These are phyloP conservation scores for Ophiostoma sp. DNA, from an alignment of 2,329 filamentous ascomycete species.

Conservation along the genomic window DNA sequence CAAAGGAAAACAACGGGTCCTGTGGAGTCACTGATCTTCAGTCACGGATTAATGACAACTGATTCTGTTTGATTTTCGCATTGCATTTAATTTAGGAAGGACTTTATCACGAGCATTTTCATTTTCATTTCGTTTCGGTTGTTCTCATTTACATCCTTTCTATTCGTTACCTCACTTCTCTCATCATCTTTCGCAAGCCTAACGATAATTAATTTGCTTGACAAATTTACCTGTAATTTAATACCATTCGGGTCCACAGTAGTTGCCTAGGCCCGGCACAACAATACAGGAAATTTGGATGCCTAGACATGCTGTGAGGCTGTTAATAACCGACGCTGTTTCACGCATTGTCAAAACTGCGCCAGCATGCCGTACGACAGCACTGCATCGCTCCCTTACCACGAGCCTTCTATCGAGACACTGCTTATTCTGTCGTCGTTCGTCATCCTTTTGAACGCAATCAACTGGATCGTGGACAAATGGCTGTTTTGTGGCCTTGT, in stretches of 20 bases:
- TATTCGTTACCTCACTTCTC: background rate
- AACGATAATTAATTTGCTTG: no score
- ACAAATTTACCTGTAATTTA: no score
- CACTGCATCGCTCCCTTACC: constrained; percentile 39
- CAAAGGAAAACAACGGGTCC: background rate
- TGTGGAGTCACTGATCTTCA: background rate
- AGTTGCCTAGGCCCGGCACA: no score
- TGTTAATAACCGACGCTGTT: no score
- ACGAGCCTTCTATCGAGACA: constrained; percentile 55
- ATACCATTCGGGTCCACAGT: no score
- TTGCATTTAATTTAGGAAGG: background rate
- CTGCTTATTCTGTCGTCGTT: constrained; percentile 59
- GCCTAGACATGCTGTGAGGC: no score
- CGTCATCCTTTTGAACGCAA: constrained; percentile 54
- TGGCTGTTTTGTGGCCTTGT: constrained; percentile 64
- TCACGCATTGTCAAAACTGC: no score
- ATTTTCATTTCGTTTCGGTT: background rate
- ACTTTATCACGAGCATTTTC: background rate
- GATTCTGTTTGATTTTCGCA: background rate
- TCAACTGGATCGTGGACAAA: constrained; percentile 53
- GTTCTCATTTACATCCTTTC: background rate
- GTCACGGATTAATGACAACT: background rate
- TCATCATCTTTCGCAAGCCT: no score
- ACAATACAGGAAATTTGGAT: no score
- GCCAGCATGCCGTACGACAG: background rate